These are phyloP conservation scores for Phylloporus rhodoxanthus DNA, from an alignment of 768 basidiomycete species.

Conservation along the genomic window DNA sequence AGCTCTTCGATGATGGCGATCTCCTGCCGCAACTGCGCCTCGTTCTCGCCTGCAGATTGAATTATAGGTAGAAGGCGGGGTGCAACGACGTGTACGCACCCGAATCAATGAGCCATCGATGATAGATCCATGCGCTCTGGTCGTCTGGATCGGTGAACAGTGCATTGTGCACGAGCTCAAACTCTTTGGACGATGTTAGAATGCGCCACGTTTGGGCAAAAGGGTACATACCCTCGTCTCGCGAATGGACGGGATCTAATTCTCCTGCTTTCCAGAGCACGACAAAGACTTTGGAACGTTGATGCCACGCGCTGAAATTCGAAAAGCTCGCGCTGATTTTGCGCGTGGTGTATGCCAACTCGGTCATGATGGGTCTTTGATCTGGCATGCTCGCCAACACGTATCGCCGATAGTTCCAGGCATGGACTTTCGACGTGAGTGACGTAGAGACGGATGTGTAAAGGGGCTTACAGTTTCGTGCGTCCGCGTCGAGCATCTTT, in stretches of 20 bases:
- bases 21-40: slow-evolving; percentile 60
- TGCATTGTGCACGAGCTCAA: slow-evolving; percentile 87
- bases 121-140: slow-evolving; percentile 98
- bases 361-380: slow-evolving; percentile 51
- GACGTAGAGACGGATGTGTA: neutral
- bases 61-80: slow-evolving; percentile 1
- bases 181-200: slow-evolving; percentile 51
- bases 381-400: slow-evolving; percentile 67
- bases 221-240: slow-evolving; percentile 61
- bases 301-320: slow-evolving; percentile 99
- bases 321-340: slow-evolving; percentile 95
- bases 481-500: slow-evolving; percentile 85
- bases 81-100: slow-evolving; percentile 39
- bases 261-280: slow-evolving; percentile 59
- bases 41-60: slow-evolving; percentile 48
- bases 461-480: slow-evolving; percentile 76
- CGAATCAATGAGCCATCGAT: slow-evolving; percentile 89
- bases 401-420: slow-evolving; percentile 92
- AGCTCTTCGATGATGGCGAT: slow-evolving; percentile 77
- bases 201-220: neutral
- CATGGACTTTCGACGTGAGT: slow-evolving; percentile 60
- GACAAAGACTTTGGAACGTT: slow-evolving; percentile 75
- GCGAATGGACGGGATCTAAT: slow-evolving; percentile 47
- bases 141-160: slow-evolving; percentile 96
- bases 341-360: slow-evolving; percentile 77